Evolutionary conservation across 164 flowering plant genomes (phyloP).

Genomic region (Dillenia turbinata): DNA sequence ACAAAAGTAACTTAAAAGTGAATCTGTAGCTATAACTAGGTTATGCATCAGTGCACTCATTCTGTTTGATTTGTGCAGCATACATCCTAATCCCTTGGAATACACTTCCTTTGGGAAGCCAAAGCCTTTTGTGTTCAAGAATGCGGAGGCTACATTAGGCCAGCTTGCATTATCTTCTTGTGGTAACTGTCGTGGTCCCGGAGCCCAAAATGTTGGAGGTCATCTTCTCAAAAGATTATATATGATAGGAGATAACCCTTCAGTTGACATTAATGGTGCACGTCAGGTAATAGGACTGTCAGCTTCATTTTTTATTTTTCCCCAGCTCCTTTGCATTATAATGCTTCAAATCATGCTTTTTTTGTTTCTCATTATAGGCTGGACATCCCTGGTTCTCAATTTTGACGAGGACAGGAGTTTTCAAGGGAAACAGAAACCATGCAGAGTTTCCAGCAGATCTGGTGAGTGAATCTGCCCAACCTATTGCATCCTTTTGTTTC

Average conservation of each 20-base stretch:
- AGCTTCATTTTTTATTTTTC: not conserved
- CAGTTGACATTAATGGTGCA: slow-evolving; percentile 86
- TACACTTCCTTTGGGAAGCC: slow-evolving; percentile 81
- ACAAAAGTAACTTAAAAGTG: too few relatives aligned
- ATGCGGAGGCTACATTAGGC: slow-evolving; percentile 58
- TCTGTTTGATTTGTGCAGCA: slow-evolving; percentile 36
- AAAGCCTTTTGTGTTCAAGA: slow-evolving; percentile 71
- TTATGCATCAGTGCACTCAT: not conserved
- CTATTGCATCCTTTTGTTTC: not conserved
- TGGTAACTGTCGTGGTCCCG: not conserved
- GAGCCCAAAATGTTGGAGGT: slow-evolving; percentile 11
- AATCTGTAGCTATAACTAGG: too few relatives aligned
- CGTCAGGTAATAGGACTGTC: slow-evolving; percentile 39
- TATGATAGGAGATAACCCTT: slow-evolving; percentile 94
- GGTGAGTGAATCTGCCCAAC: slow-evolving; percentile 24
- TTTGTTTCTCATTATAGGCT: slow-evolving; percentile 41
- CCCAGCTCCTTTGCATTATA: not conserved
- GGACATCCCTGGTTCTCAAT: slow-evolving; percentile 94
- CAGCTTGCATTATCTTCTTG: slow-evolving; percentile 21
- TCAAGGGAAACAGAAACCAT: slow-evolving; percentile 62
- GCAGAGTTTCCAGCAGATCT: slow-evolving; percentile 62
- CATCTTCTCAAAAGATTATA: slow-evolving; percentile 58
- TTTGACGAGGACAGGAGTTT: slow-evolving; percentile 87
- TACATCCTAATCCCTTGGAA: slow-evolving; percentile 48
- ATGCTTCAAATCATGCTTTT: not conserved